Evolutionary conservation across 2,329 filamentous ascomycete species (phyloP).

Genomic region (Ceratocystis cacaofunesta): DNA sequence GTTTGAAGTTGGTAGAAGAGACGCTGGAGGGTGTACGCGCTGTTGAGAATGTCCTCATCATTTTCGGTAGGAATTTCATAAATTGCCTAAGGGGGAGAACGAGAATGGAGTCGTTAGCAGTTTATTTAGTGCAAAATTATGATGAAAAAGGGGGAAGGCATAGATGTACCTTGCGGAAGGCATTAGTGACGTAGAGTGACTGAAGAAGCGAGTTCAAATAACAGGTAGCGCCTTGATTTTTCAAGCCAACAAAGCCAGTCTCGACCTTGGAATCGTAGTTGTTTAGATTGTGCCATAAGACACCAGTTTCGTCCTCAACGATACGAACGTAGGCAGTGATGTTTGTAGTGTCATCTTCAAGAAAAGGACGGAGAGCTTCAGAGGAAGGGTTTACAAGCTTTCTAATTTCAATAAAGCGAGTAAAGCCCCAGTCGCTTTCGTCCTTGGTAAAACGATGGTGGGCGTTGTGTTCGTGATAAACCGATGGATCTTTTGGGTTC

Average conservation of each 20-base stretch:
- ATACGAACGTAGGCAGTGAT: slow-evolving; percentile 72
- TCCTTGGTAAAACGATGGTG: slow-evolving; percentile 93
- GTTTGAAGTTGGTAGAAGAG: slow-evolving; percentile 93
- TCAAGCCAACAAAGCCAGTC: slow-evolving; percentile 89
- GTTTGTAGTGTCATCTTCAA: slow-evolving; percentile 63
- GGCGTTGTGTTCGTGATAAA: slow-evolving; percentile 69
- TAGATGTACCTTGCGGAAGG: slow-evolving; percentile 64
- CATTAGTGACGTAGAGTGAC: slow-evolving; percentile 75
- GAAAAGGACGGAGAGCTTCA: slow-evolving; percentile 49
- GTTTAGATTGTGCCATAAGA: slow-evolving; percentile 79
- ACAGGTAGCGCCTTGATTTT: slow-evolving; percentile 90
- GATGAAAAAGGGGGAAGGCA: background rate
- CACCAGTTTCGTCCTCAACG: slow-evolving; percentile 75
- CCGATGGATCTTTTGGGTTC: slow-evolving; percentile 82
- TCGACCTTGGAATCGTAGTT: slow-evolving; percentile 99
- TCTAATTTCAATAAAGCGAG: slow-evolving; percentile 79
- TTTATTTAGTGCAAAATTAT: background rate
- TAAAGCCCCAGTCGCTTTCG: slow-evolving; percentile 97
- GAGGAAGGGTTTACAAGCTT: slow-evolving; percentile 76
- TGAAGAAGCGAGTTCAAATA: slow-evolving; percentile 76
- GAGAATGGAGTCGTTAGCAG: background rate
- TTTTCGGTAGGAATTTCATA: slow-evolving; percentile 91
- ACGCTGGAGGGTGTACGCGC: slow-evolving; percentile 82
- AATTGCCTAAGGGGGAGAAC: slow-evolving; percentile 47
- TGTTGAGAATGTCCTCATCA: slow-evolving; percentile 69